phyloP scores from a whole-genome alignment of 139 green algal species.

The Chlorella vulgaris region DNA sequence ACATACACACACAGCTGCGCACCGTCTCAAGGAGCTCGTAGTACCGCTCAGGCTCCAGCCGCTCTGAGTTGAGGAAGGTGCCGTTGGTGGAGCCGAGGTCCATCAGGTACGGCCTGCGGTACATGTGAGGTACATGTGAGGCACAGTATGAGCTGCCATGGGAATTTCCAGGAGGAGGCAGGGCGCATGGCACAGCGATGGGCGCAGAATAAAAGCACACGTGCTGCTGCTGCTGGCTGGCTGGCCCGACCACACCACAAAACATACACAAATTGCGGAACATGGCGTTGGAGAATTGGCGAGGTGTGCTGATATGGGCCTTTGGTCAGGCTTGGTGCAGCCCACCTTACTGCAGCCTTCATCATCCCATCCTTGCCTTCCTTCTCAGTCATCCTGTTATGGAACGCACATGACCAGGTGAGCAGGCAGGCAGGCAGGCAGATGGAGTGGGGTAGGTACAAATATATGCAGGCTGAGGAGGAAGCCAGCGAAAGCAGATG shows the following conservation, averaged over 20 bases:
- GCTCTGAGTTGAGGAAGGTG: constrained; percentile 91
- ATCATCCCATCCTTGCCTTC: constrained; percentile 64
- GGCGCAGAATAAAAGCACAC: background rate
- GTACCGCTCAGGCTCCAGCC: constrained; percentile 80
- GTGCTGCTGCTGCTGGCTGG: no score
- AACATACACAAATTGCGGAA: no score
- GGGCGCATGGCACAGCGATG: background rate
- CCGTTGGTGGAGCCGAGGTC: constrained; percentile 92
- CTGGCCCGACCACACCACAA: no score
- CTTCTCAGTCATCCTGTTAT: constrained; percentile 49
- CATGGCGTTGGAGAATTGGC: no score
- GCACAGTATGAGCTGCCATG: background rate
- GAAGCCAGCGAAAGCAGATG: no score
- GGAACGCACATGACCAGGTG: background rate
- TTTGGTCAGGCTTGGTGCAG: background rate
- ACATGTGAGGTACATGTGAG: background rate
- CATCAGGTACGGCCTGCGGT: constrained; percentile 87
- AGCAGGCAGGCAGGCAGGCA: background rate
- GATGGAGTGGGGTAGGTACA: no score
- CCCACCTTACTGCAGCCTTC: constrained; percentile 42
- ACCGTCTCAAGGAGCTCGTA: constrained; percentile 89
- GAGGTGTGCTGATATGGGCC: no score
- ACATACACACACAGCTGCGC: background rate
- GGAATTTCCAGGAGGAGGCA: no score
- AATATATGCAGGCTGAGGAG: no score